phyloP scores from a whole-genome alignment of 352 stramenopile genomes.

The Elongisporangium undulatum region DNA sequence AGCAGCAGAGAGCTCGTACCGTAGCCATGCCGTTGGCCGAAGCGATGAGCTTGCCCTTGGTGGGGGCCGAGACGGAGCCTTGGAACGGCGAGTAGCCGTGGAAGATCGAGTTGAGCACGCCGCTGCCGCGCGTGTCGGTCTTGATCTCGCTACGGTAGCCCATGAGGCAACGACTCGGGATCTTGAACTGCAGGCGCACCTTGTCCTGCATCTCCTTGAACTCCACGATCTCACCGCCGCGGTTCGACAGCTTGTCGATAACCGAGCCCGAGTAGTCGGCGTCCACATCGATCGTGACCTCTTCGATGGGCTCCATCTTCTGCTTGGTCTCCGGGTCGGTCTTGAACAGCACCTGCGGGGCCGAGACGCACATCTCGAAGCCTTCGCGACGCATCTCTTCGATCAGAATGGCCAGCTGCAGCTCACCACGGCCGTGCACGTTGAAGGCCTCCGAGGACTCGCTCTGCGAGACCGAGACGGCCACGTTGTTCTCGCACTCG shows the following conservation, averaged over 20 bases:
- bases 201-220: constrained; percentile 92
- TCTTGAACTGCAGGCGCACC: constrained; percentile 95
- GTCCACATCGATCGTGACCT: constrained; percentile 96
- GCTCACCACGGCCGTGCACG: constrained; percentile 94
- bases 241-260: constrained; percentile 95
- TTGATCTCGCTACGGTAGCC: constrained; percentile 96
- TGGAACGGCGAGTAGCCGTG: constrained; percentile 92
- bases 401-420: constrained; percentile 98
- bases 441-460: constrained; percentile 91
- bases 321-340: constrained; percentile 82
- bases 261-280: constrained; percentile 94
- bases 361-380: constrained; percentile 97
- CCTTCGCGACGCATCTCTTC: constrained; percentile 98
- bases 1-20: constrained; percentile 17
- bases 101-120: constrained; percentile 97
- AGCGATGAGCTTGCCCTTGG: constrained; percentile 84
- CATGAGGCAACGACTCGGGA: constrained; percentile 94
- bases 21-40: constrained; percentile 67
- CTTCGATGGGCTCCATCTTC: constrained; percentile 87
- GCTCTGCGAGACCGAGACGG: constrained; percentile 88
- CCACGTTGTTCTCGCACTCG: constrained; percentile 98
- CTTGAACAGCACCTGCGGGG: constrained; percentile 94
- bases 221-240: constrained; percentile 92
- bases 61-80: constrained; percentile 60
- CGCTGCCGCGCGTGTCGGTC: constrained; percentile 93